These are phyloP conservation scores for Verticillium klebahnii DNA, from an alignment of 2,329 filamentous ascomycete genomes.

Conservation along the genomic window DNA sequence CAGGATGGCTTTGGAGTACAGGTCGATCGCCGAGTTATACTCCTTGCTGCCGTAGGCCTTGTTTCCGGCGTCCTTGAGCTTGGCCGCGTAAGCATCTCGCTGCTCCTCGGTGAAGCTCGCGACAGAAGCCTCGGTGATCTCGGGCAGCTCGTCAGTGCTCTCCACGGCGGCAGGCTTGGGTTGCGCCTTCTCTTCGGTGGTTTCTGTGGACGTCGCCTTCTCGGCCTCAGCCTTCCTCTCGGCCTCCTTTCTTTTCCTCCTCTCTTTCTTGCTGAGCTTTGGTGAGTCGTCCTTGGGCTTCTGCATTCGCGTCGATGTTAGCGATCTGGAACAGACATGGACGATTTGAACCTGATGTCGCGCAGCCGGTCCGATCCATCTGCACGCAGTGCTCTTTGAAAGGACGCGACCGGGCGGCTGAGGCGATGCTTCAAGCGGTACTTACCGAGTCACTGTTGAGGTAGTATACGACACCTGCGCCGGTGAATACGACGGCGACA, in stretches of 20 bases:
- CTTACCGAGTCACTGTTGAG: slow-evolving; percentile 58
- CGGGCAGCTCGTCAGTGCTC: slow-evolving; percentile 63
- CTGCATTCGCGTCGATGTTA: neutral
- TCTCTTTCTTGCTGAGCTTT: slow-evolving; percentile 86
- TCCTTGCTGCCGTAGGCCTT: slow-evolving; percentile 94
- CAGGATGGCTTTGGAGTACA: slow-evolving; percentile 93
- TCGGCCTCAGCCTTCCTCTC: slow-evolving; percentile 50
- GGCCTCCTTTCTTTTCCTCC: slow-evolving; percentile 80
- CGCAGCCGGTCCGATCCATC: neutral
- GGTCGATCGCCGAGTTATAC: slow-evolving; percentile 86
- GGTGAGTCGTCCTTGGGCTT: slow-evolving; percentile 41
- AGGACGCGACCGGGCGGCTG: neutral
- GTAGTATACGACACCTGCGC: slow-evolving; percentile 91
- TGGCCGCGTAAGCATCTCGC: slow-evolving; percentile 80
- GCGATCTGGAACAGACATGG: neutral
- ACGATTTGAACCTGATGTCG: neutral
- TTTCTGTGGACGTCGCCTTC: slow-evolving; percentile 27
- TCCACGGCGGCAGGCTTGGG: slow-evolving; percentile 50
- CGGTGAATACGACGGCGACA: slow-evolving; percentile 85
- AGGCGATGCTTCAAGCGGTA: slow-evolving; percentile 6
- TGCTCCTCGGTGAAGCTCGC: slow-evolving; percentile 54
- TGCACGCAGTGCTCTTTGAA: neutral
- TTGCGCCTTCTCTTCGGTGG: slow-evolving; percentile 27
- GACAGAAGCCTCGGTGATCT: slow-evolving; percentile 56
- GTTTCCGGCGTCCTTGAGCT: slow-evolving; percentile 93